phyloP scores from a whole-genome alignment of 352 stramenopile genomes.

The Phytophthora crassamura region DNA sequence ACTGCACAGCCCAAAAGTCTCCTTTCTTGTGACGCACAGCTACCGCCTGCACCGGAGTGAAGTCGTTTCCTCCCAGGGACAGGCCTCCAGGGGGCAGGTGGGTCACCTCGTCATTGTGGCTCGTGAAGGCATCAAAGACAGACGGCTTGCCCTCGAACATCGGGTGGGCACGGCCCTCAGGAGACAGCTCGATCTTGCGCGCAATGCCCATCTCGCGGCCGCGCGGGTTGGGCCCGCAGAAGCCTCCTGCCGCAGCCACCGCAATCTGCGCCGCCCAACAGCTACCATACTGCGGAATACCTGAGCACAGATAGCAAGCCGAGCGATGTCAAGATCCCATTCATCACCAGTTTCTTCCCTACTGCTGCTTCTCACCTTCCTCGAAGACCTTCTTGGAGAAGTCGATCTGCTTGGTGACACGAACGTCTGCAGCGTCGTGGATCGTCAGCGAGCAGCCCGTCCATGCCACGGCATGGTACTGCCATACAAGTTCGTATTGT shows the following conservation, averaged over 20 bases:
- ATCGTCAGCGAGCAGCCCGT: constrained; percentile 82
- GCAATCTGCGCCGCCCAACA: constrained; percentile 87
- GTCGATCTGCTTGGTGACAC: constrained; percentile 77
- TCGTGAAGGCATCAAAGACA: constrained; percentile 85
- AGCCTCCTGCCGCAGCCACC: constrained; percentile 64
- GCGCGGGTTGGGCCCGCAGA: constrained; percentile 68
- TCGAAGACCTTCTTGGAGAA: constrained; percentile 75
- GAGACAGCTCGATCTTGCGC: constrained; percentile 79
- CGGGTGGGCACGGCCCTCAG: constrained; percentile 75
- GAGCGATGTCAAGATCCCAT: no score
- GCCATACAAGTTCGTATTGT: no score
- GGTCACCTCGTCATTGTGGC: constrained; percentile 86
- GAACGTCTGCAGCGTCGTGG: constrained; percentile 59
- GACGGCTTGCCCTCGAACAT: constrained; percentile 86
- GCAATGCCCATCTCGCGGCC: constrained; percentile 81
- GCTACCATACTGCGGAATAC: constrained; percentile 79
- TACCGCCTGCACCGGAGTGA: constrained; percentile 77
- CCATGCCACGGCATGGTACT: constrained; percentile 84
- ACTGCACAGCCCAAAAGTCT: constrained; percentile 88
- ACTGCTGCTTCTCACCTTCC: constrained; percentile 38
- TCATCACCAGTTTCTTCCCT: no score
- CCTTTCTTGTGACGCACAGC: constrained; percentile 80
- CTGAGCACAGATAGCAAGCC: constrained; percentile 23
- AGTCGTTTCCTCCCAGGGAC: constrained; percentile 64
- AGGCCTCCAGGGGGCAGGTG: constrained; percentile 73